Percentiles rank a stretch among this genome's conserved stretches.
These are phyloP conservation scores for Zangia roseola DNA, from an alignment of 768 basidiomycete genomes.

Conservation along the genomic window DNA sequence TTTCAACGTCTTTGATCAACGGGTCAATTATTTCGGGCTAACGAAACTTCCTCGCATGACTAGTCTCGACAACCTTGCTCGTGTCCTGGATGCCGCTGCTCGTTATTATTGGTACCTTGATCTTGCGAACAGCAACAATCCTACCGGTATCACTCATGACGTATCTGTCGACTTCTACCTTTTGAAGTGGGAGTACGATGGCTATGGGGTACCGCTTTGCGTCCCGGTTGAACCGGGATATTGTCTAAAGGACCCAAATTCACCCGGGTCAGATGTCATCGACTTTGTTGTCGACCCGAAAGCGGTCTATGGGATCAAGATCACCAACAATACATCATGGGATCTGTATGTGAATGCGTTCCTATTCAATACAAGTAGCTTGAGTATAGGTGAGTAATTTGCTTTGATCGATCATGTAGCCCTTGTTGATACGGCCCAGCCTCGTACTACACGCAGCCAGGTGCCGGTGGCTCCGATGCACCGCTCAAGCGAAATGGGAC, in stretches of 20 bases:
- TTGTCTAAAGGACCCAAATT: background rate
- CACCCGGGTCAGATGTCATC: conserved; percentile 1
- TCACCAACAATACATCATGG: conserved; percentile 7
- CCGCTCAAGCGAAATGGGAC: conserved; percentile 5
- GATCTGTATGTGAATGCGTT: conserved; percentile 40
- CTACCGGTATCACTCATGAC: background rate
- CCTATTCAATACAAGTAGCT: conserved; percentile 41
- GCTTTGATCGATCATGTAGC: background rate
- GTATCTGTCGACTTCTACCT: conserved; percentile 14
- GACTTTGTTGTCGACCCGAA: conserved; percentile 23
- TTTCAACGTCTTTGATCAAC: conserved; percentile 3
- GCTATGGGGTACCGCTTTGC: background rate
- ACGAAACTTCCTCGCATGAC: background rate
- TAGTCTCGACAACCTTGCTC: background rate
- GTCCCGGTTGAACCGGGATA: background rate
- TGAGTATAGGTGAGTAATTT: conserved; percentile 33
- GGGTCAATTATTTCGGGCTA: background rate
- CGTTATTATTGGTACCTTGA: conserved; percentile 22
- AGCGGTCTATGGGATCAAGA: conserved; percentile 32
- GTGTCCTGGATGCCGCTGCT: conserved; percentile 10
- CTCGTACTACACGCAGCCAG: conserved; percentile 6
- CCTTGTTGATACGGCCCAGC: conserved; percentile 1
- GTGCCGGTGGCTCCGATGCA: background rate
- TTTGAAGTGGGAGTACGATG: background rate
- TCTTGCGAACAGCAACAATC: conserved; percentile 1